Evolutionary conservation across 495 filamentous ascomycete species (phyloP).

Genomic region (Penicillium odoratum): DNA sequence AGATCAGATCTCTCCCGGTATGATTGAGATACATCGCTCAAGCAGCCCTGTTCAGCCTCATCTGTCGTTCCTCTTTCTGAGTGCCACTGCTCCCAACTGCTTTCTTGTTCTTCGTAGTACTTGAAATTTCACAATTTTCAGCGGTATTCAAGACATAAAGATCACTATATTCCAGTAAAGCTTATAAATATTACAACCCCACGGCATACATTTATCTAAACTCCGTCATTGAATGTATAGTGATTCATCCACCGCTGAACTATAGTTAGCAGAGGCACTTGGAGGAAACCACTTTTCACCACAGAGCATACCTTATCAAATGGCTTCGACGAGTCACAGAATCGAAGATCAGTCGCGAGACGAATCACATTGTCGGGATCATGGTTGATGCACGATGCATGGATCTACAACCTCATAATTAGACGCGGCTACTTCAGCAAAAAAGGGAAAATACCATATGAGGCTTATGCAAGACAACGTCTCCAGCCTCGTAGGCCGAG

Average conservation of each 20-base stretch:
- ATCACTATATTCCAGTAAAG: background rate
- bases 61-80: background rate
- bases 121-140: background rate
- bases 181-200: background rate
- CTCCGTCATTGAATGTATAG: conserved; percentile 38
- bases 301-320: conserved; percentile 43
- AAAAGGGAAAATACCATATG: conserved; percentile 40
- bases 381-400: conserved; percentile 56
- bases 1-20: too few relatives aligned
- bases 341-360: conserved; percentile 58
- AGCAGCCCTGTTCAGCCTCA: background rate
- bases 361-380: conserved; percentile 56
- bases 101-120: background rate
- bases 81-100: background rate
- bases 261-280: conserved; percentile 3
- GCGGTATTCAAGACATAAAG: background rate
- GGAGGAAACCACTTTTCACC: background rate
- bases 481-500: conserved; percentile 58
- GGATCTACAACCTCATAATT: conserved; percentile 42
- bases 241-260: conserved; percentile 40
- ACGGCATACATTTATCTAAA: conserved; percentile 10
- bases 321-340: conserved; percentile 50
- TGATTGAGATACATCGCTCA: too few relatives aligned
- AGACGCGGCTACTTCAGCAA: conserved; percentile 3
- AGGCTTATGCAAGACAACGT: conserved; percentile 61